phyloP scores from a whole-genome alignment of 2,329 filamentous ascomycete species.

The Boeremia exigua region DNA sequence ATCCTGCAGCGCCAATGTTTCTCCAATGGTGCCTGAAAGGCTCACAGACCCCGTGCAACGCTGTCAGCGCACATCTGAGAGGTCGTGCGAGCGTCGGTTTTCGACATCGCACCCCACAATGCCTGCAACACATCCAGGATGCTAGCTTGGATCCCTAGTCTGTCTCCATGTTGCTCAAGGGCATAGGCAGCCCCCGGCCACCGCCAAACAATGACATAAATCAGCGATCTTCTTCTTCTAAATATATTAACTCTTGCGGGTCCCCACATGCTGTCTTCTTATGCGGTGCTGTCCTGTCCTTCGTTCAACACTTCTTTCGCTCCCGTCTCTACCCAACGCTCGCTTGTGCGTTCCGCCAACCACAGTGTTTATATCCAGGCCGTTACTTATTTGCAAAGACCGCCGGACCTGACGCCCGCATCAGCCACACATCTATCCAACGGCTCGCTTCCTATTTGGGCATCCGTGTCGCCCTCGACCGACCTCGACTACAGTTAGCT shows the following conservation, averaged over 20 bases:
- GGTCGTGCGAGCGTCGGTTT: slow-evolving; percentile 36
- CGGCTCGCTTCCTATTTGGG: slow-evolving; percentile 27
- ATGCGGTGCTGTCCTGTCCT: slow-evolving; percentile 29
- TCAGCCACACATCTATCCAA: slow-evolving; percentile 37
- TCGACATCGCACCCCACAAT: slow-evolving; percentile 33
- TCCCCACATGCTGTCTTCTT: slow-evolving; percentile 36
- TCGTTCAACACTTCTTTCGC: slow-evolving; percentile 33
- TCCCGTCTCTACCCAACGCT: slow-evolving; percentile 25
- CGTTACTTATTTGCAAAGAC: slow-evolving; percentile 28
- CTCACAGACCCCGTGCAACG: slow-evolving; percentile 22
- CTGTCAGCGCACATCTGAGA: slow-evolving; percentile 31
- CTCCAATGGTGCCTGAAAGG: slow-evolving; percentile 23
- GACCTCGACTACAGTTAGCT: slow-evolving; percentile 26
- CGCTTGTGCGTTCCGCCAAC: slow-evolving; percentile 26
- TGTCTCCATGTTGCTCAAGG: slow-evolving; percentile 42
- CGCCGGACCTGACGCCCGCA: slow-evolving; percentile 34
- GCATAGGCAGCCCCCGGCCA: slow-evolving; percentile 36
- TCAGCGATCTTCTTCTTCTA: slow-evolving; percentile 39
- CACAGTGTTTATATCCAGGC: slow-evolving; percentile 26
- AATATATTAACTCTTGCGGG: slow-evolving; percentile 42
- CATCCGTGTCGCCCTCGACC: slow-evolving; percentile 30
- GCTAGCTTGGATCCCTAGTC: slow-evolving; percentile 31
- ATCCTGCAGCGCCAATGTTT: slow-evolving; percentile 37
- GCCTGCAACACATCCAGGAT: slow-evolving; percentile 41
- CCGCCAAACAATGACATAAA: slow-evolving; percentile 43